Base-by-base conservation (phyloP, 441 rosid species). In the Pelargonium cotyledonis region DNA sequence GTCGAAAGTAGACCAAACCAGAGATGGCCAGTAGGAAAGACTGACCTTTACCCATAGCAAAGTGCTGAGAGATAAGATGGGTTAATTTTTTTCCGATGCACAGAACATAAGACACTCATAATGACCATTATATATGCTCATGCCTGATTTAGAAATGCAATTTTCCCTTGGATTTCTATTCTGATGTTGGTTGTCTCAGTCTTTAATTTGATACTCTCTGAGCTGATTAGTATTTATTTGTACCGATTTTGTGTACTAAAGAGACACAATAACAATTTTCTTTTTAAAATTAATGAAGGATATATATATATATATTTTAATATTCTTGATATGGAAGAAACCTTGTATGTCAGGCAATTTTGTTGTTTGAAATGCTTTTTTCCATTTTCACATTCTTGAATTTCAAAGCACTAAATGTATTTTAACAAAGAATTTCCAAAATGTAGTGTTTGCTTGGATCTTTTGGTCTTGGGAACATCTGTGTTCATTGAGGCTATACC, bases 1-100 rank as follows among this genome's bases (percentile, higher is more conserved):
- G 53, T 77, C 73, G 41, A 82, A 74, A 72, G 69, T 76, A 79
- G 71, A 75, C 62, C 61, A 65, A 1, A 75, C 68, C 46, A 66
- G 68, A 23, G 26, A 23, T 23, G 26, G 26, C 26, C 26, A 23
- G 26, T 23, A 23, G 26, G 26, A 23, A 23, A 23, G 1, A 23
- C 26, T 23, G 26, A 23, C 26, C 26, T 23, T 23, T 23, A 23
- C 26, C 26, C 2, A 23, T 23, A 23, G 26, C 26, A 23, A 23
- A 23, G 26, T 23, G 26, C 1, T 23, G 26, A 23, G 26, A 23
- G 26, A 23, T 23, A 23, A 23, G 26, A 15, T 40, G 53, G n/a
- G 44, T 72, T 68, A 40, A 40, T 40, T 40, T 73, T 43, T 65
- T 66, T n/a, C 69, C 47, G 66, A 65, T 65, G 72, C 72, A 60